Evolutionary conservation across 2,329 filamentous ascomycete species (phyloP), one percentile per base, ranked within the genome.

Genomic region (Daldinia eschscholtzii): DNA sequence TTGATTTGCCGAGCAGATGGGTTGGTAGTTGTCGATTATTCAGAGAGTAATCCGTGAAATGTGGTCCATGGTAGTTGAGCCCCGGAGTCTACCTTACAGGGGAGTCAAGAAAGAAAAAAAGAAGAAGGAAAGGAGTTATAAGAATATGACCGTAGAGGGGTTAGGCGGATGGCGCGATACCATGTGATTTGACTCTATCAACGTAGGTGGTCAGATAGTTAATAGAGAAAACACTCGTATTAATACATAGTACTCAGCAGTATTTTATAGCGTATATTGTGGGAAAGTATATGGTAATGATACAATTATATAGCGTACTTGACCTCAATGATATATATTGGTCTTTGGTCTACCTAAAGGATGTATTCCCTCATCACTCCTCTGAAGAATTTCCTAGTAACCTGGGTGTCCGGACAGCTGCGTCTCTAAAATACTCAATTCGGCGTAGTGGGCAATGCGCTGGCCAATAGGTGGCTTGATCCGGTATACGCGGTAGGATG

Each of bases 211-310:
- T 23, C 15, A 39, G 57, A 23, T 23, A 23, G 18, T 23, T 35
- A 46, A 48, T 59, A 33, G 28, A 59, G 41, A 59, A 59, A 39
- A 37, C 57, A n/a, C 28, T 42, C 10, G n/a, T 44, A 23, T 28
- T 44, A 42, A 28, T 42, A 9, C 26, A 52, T 26, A n/a, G 26
- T 18, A n/a, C 15, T 42, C 15, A 4, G 1, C 1, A 57, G 23
- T 44, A 18, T 7, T 33, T 1, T 42, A 33, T 6, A 1, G 7
- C 1, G 10, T 52, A 15, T 52, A 13, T n/a, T n/a, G 2, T 48
- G 20, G 18, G 20, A 6, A n/a, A 9, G 13, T 13, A 9, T 5
- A 42, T 42, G 39, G 15, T 18, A 7, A 7, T 37, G 9, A 37
- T 37, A 13, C 35, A 12, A 37, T 3, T 37, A 13, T 33, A 33